Percentiles rank a stretch among this genome's conserved stretches.
These are phyloP conservation scores for Cokeromyces recurvatus DNA, from an alignment of 371 early-diverging fungal species.

Conservation along the genomic window DNA sequence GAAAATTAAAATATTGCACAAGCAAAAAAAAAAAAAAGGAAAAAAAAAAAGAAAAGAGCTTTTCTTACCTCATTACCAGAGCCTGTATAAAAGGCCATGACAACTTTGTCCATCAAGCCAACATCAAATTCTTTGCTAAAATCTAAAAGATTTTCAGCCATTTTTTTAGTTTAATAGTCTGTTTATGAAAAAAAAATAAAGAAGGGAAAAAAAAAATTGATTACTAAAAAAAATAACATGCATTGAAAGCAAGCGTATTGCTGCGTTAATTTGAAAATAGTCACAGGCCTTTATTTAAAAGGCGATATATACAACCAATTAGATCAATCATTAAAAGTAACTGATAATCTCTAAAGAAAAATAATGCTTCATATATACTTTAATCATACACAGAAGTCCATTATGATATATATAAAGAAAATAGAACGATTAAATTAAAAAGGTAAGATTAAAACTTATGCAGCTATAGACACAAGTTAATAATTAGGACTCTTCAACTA, in stretches of 20 bases:
- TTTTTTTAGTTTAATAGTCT: not conserved
- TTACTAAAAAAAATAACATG: not conserved
- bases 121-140: conserved; percentile 88
- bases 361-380: too few relatives aligned
- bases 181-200: not conserved
- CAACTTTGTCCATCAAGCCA: conserved; percentile 84
- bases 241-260: not conserved
- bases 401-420: too few relatives aligned
- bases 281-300: too few relatives aligned
- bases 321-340: too few relatives aligned
- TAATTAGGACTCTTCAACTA: too few relatives aligned
- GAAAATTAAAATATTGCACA: conserved; percentile 3
- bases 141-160: conserved; percentile 78
- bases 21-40: not conserved
- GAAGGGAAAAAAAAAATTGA: not conserved
- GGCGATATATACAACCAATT: not conserved
- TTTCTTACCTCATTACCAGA: conserved; percentile 67
- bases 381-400: too few relatives aligned
- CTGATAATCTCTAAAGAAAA: too few relatives aligned
- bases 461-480: too few relatives aligned
- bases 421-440: too few relatives aligned
- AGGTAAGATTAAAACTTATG: too few relatives aligned
- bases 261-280: too few relatives aligned
- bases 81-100: conserved; percentile 70
- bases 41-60: not conserved